A percentile compares a stretch with the other conserved stretches of the same genome.
Evolutionary conservation across 1,284 basidiomycete genomes (phyloP).

Genomic region (Ustilago lituana): DNA sequence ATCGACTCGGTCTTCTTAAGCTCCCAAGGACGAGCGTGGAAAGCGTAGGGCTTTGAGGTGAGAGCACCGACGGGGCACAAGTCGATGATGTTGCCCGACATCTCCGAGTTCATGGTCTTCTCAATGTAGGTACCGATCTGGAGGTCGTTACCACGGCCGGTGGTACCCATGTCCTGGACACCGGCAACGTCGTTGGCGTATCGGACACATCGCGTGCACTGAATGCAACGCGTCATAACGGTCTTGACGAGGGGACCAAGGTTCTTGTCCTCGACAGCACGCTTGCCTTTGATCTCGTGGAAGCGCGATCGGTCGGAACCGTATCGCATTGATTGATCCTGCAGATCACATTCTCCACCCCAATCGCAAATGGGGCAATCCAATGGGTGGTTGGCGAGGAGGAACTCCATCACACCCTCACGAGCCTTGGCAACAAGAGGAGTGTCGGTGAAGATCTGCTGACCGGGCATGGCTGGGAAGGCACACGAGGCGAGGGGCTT

Average conservation of each 20-base stretch:
- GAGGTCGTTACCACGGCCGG: constrained; percentile 96
- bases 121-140: constrained; percentile 99
- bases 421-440: constrained; percentile 94
- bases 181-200: constrained; percentile 99
- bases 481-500: constrained; percentile 83
- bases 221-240: constrained; percentile 99
- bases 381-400: constrained; percentile 94
- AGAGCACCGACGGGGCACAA: constrained; percentile 94
- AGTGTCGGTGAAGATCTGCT: constrained; percentile 95
- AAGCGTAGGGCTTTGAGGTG: constrained; percentile 97
- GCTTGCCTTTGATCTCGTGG: constrained; percentile 97
- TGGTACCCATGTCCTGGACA: constrained; percentile 95
- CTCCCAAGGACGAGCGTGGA: constrained; percentile 97
- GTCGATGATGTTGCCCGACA: constrained; percentile 97
- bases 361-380: constrained; percentile 97
- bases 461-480: constrained; percentile 96
- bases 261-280: constrained; percentile 98
- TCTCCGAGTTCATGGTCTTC: constrained; percentile 95
- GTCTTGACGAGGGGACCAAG: constrained; percentile 98
- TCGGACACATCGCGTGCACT: constrained; percentile 98
- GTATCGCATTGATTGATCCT: constrained; percentile 99
- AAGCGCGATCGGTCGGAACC: constrained; percentile 96
- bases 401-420: constrained; percentile 94
- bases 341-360: constrained; percentile 88
- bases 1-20: constrained; percentile 97